A percentile compares a stretch with the other conserved stretches of the same genome.
phyloP scores from a whole-genome alignment of 2,329 filamentous ascomycete species.

The Exophiala aquamarina region DNA sequence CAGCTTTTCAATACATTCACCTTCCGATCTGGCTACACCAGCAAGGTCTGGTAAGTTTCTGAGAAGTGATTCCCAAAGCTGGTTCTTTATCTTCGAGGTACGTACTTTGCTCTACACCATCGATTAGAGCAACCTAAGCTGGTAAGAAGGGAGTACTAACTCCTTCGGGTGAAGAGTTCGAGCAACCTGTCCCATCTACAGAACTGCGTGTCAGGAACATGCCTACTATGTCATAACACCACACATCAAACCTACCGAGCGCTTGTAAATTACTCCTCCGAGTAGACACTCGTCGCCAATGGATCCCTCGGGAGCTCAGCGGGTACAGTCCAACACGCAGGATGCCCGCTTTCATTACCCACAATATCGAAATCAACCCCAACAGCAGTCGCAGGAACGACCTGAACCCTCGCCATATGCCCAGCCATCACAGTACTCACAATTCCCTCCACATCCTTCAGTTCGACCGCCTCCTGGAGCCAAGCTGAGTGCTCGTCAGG shows the following conservation, averaged over 20 bases:
- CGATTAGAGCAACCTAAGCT: too few species aligned
- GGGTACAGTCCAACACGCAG: neutral
- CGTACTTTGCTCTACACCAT: too few species aligned
- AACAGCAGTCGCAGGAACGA: constrained; percentile 1
- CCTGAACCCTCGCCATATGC: constrained; percentile 11
- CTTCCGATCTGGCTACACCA: too few species aligned
- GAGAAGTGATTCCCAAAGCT: neutral
- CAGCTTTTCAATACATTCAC: neutral
- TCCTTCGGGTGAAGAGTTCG: too few species aligned
- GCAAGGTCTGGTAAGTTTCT: too few species aligned
- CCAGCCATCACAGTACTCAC: constrained; percentile 20
- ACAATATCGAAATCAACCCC: constrained; percentile 9
- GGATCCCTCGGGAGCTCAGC: neutral
- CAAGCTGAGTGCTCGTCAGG: constrained; percentile 20
- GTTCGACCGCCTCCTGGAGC: constrained; percentile 19
- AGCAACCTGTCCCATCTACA: too few species aligned
- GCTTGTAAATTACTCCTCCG: neutral
- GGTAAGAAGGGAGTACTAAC: too few species aligned
- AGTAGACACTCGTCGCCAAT: neutral
- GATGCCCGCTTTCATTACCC: constrained; percentile 21
- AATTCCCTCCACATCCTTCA: constrained; percentile 22
- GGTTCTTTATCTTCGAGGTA: neutral
- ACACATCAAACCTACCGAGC: neutral
- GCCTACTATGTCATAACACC: too few species aligned
- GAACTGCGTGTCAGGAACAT: too few species aligned